Percentiles rank a stretch among this genome's conserved stretches.
Conservation (phyloP, 2,329 filamentous ascomycete species). For the Claviceps digitariae region DNA sequence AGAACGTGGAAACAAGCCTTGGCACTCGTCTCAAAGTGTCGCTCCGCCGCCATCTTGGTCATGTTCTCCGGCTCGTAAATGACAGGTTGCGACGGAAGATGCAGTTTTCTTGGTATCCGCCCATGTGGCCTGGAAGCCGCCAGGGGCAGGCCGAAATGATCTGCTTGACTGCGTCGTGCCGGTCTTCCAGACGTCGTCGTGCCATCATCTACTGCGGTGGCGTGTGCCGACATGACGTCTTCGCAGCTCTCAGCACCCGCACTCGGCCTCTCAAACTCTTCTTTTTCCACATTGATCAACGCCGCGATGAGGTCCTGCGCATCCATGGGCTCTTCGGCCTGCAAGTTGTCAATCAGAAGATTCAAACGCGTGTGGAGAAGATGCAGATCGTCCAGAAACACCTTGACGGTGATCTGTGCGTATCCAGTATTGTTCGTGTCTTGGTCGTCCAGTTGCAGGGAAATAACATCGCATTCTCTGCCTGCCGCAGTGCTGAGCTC, state of each 20-base stretch:
- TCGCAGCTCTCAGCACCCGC: constrained; percentile 87
- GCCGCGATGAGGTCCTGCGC: constrained; percentile 57
- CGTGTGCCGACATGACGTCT: constrained; percentile 52
- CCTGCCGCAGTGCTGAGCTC: constrained; percentile 87
- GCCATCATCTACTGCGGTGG: constrained; percentile 36
- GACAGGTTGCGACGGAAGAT: constrained; percentile 68
- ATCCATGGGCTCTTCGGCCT: constrained; percentile 54
- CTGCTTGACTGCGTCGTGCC: constrained; percentile 15
- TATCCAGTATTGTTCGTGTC: constrained; percentile 49
- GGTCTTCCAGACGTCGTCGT: constrained; percentile 26
- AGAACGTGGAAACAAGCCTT: constrained; percentile 94
- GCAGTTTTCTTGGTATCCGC: constrained; percentile 52
- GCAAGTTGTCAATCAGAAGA: constrained; percentile 68
- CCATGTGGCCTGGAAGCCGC: constrained; percentile 20
- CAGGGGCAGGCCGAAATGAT: constrained; percentile 22
- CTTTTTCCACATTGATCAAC: constrained; percentile 61
- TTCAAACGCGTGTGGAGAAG: constrained; percentile 76
- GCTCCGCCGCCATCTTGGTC: constrained; percentile 59
- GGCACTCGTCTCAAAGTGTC: constrained; percentile 78
- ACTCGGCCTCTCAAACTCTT: constrained; percentile 42
- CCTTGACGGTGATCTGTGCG: constrained; percentile 73
- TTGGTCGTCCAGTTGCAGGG: constrained; percentile 57
- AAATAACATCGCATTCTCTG: constrained; percentile 84
- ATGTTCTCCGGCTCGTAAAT: constrained; percentile 75
- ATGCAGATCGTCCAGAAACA: constrained; percentile 76